These are phyloP conservation scores for Telfairia occidentalis DNA, from an alignment of 331 rosid species.

Conservation along the genomic window DNA sequence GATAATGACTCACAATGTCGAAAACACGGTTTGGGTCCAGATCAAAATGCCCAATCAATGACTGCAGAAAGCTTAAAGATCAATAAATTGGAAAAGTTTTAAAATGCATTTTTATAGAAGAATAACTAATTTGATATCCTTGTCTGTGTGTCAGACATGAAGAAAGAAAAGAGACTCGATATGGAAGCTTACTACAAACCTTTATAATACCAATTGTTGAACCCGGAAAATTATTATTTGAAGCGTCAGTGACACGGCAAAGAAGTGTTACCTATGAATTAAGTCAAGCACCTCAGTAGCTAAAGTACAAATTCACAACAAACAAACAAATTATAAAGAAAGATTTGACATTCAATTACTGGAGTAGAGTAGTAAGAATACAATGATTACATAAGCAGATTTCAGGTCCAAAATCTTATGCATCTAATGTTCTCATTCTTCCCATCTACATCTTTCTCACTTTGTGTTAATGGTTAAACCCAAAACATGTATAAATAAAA, in stretches of 20 bases:
- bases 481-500: not conserved
- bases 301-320: not conserved
- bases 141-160: not conserved
- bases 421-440: not conserved
- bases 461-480: not conserved
- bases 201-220: conserved; percentile 87
- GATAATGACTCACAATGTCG: conserved; percentile 65
- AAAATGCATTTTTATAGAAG: conserved; percentile 1
- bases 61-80: conserved; percentile 51
- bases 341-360: not conserved
- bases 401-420: not conserved
- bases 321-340: not conserved
- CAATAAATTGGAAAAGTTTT: conserved; percentile 25
- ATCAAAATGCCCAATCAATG: conserved; percentile 95
- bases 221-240: conserved; percentile 46
- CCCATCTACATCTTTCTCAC: not conserved
- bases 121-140: conserved; percentile 3
- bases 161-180: not conserved
- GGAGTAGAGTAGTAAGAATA: not conserved
- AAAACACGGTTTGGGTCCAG: conserved; percentile 96
- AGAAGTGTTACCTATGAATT: conserved; percentile 73
- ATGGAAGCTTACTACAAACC: conserved; percentile 30
- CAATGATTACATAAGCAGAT: not conserved
- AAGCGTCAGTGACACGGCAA: conserved; percentile 53
- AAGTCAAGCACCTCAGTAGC: conserved; percentile 5